Evolutionary conservation across 768 basidiomycete genomes (phyloP), one percentile per base, ranked within the genome.

Genomic region (Gymnopilus dilepis): DNA sequence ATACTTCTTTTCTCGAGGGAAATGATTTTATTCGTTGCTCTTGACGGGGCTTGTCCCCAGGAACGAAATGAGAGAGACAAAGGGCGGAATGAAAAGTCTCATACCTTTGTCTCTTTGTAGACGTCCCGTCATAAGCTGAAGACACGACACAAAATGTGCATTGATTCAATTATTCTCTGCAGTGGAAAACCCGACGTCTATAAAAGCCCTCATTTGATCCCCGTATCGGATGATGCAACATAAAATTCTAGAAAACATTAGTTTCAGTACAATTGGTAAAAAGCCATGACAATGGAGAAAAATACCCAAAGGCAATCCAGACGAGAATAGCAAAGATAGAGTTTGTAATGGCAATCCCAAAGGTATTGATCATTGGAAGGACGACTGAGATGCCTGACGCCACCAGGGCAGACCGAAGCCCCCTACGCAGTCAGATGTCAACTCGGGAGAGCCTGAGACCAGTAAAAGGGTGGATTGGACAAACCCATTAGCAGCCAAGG

Each of bases 171-270:
- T 79, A 21, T 69, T 74, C 2, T 76, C 70, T 7, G 67, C 69
- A 0, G 79, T 82, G 0, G 86, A 83, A 65, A 80, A 88, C 3
- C 83, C 86, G 11, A 88, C 73, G 64, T 90, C 84, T 6, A 81
- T 72, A 76, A 80, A 85, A 0, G 79, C 81, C 42, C 88, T 78
- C 78, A 90, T 80, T 56, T 76, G 74, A 31, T 80, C 79, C 4
- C 87, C 88, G 45, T 88, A 85, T 21, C 73, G 76, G 43, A 90
- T 84, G 4, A 82, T 83, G 19, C 78, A 64, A 75, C 77, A 82
- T 1, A 90, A 63, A 3, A 87, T 52, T 12, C 89, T 89, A 59
- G 26, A 34, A 22, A n/a, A n/a, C 48, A 57, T 28, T 59, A 8
- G 9, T 21, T 31, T 31, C n/a, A 31, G 22, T 21, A 4, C 34